These are phyloP conservation scores for Teratosphaeria epicoccoides DNA, from an alignment of 2,329 filamentous ascomycete genomes.

Conservation along the genomic window DNA sequence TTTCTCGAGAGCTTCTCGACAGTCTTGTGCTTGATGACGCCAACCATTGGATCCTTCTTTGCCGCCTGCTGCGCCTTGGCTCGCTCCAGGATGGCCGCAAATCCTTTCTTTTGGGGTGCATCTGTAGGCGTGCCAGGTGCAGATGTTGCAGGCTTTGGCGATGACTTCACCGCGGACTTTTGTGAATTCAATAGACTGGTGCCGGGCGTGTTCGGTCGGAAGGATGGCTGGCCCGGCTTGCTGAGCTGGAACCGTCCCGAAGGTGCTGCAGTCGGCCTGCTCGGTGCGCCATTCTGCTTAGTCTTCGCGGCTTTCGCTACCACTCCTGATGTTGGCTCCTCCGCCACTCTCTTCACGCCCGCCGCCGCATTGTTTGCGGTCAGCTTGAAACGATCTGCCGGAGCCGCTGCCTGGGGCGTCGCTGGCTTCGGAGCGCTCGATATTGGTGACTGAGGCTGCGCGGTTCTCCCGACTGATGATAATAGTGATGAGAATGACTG, in stretches of 20 bases:
- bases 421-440: conserved; percentile 6
- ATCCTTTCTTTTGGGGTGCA: conserved; percentile 52
- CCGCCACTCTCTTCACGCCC: conserved; percentile 26
- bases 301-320: conserved; percentile 24
- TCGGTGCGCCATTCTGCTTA: conserved; percentile 22
- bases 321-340: conserved; percentile 26
- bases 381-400: conserved; percentile 12
- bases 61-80: conserved; percentile 54
- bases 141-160: conserved; percentile 8
- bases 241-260: conserved; percentile 10
- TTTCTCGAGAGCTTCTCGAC: conserved; percentile 54
- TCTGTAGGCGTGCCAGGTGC: conserved; percentile 11
- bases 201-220: conserved; percentile 1
- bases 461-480: conserved; percentile 16
- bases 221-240: conserved; percentile 9
- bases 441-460: conserved; percentile 12
- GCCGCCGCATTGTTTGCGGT: conserved; percentile 17
- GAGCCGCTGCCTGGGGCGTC: conserved; percentile 6
- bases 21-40: conserved; percentile 65
- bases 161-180: conserved; percentile 7
- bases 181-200: conserved; percentile 5
- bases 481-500: conserved; percentile 24
- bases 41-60: conserved; percentile 50
- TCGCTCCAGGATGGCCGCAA: conserved; percentile 61
- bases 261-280: conserved; percentile 10